phyloP scores from a whole-genome alignment of 2,329 filamentous ascomycete genomes.

The Zalaria obscura region DNA sequence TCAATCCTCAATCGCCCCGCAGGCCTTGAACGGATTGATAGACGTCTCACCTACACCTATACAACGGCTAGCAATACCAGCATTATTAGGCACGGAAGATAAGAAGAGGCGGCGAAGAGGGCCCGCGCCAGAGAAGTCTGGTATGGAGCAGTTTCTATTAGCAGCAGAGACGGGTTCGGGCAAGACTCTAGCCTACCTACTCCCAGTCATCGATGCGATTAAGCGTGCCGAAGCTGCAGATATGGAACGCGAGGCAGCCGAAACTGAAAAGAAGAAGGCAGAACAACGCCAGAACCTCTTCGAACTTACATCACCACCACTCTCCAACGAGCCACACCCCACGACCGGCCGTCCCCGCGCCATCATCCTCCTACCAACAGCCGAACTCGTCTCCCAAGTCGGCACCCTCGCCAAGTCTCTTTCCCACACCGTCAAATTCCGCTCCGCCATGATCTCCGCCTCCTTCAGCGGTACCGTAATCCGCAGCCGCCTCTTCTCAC shows the following conservation, averaged over 20 bases:
- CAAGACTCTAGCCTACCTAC: slow-evolving; percentile 85
- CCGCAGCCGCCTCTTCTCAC: slow-evolving; percentile 68
- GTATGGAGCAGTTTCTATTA: slow-evolving; percentile 56
- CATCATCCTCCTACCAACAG: slow-evolving; percentile 79
- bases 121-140: slow-evolving; percentile 15
- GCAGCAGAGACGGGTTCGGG: slow-evolving; percentile 95
- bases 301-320: slow-evolving; percentile 42
- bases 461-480: slow-evolving; percentile 65
- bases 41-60: slow-evolving; percentile 76
- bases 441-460: slow-evolving; percentile 68
- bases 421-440: slow-evolving; percentile 77
- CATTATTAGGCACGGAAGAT: slow-evolving; percentile 48
- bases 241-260: slow-evolving; percentile 32
- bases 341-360: slow-evolving; percentile 68
- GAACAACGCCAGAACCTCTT: slow-evolving; percentile 43
- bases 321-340: slow-evolving; percentile 52
- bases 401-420: slow-evolving; percentile 66
- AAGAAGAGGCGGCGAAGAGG: slow-evolving; percentile 22
- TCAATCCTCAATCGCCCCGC: slow-evolving; percentile 54
- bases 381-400: slow-evolving; percentile 84
- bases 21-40: slow-evolving; percentile 60
- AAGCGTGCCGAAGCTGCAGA: slow-evolving; percentile 56
- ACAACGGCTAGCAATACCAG: slow-evolving; percentile 77
- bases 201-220: slow-evolving; percentile 72
- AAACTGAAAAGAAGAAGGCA: slow-evolving; percentile 14